Conservation (phyloP, 2,329 filamentous ascomycete genomes). For the Colletotrichum magnum region DNA sequence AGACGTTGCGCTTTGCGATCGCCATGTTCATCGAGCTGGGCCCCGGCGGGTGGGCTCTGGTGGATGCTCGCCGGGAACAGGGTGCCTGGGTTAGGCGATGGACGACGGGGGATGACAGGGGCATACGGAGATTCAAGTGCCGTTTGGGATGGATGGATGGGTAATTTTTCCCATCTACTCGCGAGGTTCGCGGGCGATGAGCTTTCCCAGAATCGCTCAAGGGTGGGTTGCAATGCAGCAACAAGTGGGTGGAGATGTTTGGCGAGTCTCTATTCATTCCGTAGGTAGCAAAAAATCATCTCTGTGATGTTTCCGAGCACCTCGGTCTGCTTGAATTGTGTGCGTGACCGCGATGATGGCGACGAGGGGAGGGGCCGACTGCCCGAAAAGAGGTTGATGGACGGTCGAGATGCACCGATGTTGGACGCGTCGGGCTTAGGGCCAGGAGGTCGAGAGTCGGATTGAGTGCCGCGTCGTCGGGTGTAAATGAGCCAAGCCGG, state of each 20-base stretch:
- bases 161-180: constrained; percentile 12
- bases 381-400: constrained; percentile 1
- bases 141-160: constrained; percentile 13
- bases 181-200: constrained; percentile 2
- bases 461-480: constrained; percentile 35
- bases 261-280: not conserved
- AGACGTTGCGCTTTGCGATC: not conserved
- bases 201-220: constrained; percentile 21
- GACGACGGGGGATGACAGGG: constrained; percentile 7
- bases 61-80: not conserved
- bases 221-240: constrained; percentile 4
- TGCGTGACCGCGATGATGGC: too few relatives aligned
- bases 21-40: not conserved
- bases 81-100: not conserved
- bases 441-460: constrained; percentile 27
- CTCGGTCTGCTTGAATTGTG: not conserved
- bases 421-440: constrained; percentile 26
- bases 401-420: constrained; percentile 25
- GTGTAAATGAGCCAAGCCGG: constrained; percentile 33
- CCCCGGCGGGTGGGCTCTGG: not conserved
- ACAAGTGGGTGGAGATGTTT: not conserved
- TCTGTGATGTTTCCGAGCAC: constrained; percentile 8
- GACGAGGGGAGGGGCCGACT: not conserved
- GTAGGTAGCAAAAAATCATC: not conserved
- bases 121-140: constrained; percentile 31